Percentiles rank a stretch among this genome's conserved stretches.
These are phyloP conservation scores for Zygoascus sp. DNA, from an alignment of 1,139 yeast genomes.

Conservation along the genomic window DNA sequence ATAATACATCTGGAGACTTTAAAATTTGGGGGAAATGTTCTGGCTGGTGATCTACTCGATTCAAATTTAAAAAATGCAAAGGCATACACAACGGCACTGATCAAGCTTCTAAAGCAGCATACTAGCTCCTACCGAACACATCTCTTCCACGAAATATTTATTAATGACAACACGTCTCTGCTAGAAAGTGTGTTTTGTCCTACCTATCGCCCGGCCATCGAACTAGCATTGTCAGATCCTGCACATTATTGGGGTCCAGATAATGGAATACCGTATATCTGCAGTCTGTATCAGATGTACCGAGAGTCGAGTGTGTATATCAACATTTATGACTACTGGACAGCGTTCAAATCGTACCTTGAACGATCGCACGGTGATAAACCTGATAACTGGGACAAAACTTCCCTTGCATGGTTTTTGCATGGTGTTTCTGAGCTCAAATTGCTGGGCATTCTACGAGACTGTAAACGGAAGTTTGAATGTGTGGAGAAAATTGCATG, in stretches of 20 bases:
- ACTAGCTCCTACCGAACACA: background rate
- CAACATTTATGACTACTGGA: slow-evolving; percentile 72
- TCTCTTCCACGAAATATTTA: slow-evolving; percentile 27
- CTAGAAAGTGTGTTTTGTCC: slow-evolving; percentile 39
- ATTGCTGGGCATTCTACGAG: slow-evolving; percentile 49
- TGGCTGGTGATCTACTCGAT: background rate
- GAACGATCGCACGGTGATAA: slow-evolving; percentile 34
- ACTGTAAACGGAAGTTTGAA: slow-evolving; percentile 47
- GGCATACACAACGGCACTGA: background rate
- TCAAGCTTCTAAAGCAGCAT: background rate
- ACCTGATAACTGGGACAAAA: slow-evolving; percentile 47
- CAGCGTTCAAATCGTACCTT: slow-evolving; percentile 60
- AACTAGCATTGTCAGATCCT: slow-evolving; percentile 38
- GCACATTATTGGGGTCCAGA: slow-evolving; percentile 29
- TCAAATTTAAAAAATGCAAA: background rate
- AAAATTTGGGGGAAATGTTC: background rate
- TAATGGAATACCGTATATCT: slow-evolving; percentile 46
- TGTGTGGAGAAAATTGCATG: slow-evolving; percentile 54
- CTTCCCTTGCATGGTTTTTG: slow-evolving; percentile 51
- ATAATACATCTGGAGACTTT: background rate
- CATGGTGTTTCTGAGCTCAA: slow-evolving; percentile 56
- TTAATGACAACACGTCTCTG: slow-evolving; percentile 25
- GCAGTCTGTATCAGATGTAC: slow-evolving; percentile 61
- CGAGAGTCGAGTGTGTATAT: slow-evolving; percentile 75
- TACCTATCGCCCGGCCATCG: slow-evolving; percentile 37